A percentile compares a stretch with the other conserved stretches of the same genome.
Evolutionary conservation across 2,329 filamentous ascomycete genomes (phyloP).

Genomic region (Dactylonectria macrodidyma): DNA sequence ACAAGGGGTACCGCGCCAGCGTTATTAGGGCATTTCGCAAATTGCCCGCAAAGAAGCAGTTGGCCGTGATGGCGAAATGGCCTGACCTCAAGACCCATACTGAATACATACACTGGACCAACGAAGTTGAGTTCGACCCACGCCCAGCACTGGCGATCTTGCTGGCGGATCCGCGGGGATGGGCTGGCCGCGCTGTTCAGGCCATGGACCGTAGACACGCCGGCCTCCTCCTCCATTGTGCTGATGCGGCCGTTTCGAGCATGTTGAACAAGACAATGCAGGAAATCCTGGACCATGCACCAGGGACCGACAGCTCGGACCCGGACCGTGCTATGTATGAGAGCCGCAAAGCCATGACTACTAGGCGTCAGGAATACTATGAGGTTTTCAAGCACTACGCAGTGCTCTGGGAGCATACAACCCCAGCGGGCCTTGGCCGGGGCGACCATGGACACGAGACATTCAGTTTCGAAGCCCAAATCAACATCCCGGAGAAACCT

Average conservation of each 20-base stretch:
- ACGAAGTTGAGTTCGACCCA: slow-evolving; percentile 12
- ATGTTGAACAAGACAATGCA: background rate
- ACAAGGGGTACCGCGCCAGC: background rate
- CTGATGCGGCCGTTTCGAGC: background rate
- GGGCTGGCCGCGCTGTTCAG: slow-evolving; percentile 4
- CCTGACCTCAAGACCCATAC: background rate
- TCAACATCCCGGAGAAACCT: background rate
- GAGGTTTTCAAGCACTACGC: slow-evolving; percentile 10
- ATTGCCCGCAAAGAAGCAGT: background rate
- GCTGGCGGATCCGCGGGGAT: slow-evolving; percentile 10
- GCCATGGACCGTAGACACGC: slow-evolving; percentile 11
- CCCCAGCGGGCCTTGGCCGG: background rate
- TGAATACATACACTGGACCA: background rate
- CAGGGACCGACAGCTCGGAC: background rate
- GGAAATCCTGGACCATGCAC: background rate
- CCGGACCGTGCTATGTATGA: background rate
- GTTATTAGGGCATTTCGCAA: slow-evolving; percentile 1
- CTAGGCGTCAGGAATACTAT: background rate
- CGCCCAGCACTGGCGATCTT: slow-evolving; percentile 12
- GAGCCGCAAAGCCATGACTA: background rate
- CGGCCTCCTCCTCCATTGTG: slow-evolving; percentile 16
- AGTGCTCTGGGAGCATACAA: slow-evolving; percentile 1
- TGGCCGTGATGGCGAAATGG: slow-evolving; percentile 16
- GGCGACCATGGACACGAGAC: background rate
- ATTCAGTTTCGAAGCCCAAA: background rate